Evolutionary conservation across 2,329 filamentous ascomycete genomes (phyloP), one percentile per base, ranked within the genome.

Genomic region (Canariomyces notabilis): DNA sequence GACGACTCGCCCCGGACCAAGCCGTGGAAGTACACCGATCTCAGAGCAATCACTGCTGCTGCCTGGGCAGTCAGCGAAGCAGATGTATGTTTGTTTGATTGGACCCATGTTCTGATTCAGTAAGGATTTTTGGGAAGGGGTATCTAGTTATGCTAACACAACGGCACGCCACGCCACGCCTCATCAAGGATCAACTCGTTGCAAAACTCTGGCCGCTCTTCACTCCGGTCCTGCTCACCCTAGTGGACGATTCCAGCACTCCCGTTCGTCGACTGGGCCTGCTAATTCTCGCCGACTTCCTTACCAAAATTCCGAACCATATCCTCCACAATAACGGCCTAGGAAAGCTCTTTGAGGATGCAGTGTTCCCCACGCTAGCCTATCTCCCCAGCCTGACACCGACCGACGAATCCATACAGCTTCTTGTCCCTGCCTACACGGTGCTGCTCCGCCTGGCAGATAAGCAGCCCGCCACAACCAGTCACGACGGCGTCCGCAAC

Each of bases 331-430:
- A 72, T 37, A 86, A 81, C 0, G 85, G 86, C 1, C 76, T 91
- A 6, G 76, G 75, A 18, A 67, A 74, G 12, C 76, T 91, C 20
- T 84, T 91, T 50, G 76, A 83, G 57, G 77, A 88, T 16, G 77
- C 82, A 3, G 66, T 88, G 2, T 75, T 83, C 53, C 86, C 88
- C 1, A 80, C 82, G 29, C 74, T 95, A n/a, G 74, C 84, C 6
- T 87, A 82, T 57, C 73, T 95, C 5, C 90, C 91, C 0, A 80
- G 75, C 11, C 69, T 95, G 34, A 95, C 88, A 0, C 81, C 86
- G 0, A 84, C 87, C 58, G 61, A 73, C 0, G 85, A 93, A 46
- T 86, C 86, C 4, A 60, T 85, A 2, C 58, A 61, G 1, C 67
- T 96, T 3, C 74, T 95, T 1, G 59, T 64, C 5, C 71, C 74